phyloP scores from a whole-genome alignment of 2,329 filamentous ascomycete genomes.

The Peltaster fructicola region DNA sequence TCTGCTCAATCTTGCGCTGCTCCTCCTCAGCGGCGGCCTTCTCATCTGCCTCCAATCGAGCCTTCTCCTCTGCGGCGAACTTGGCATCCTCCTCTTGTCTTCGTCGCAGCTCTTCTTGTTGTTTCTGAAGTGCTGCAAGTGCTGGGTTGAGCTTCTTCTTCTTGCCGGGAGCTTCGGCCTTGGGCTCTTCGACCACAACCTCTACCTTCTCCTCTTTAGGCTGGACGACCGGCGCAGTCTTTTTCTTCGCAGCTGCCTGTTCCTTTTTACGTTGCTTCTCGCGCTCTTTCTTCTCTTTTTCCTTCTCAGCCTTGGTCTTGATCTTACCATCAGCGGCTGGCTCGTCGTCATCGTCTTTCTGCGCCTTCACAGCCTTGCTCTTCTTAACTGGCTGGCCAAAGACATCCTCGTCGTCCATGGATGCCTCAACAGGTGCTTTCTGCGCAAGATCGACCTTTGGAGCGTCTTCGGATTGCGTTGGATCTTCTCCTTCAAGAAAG shows the following conservation, averaged over 20 bases:
- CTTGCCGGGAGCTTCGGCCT: constrained; percentile 40
- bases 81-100: constrained; percentile 46
- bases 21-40: constrained; percentile 47
- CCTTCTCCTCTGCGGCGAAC: constrained; percentile 44
- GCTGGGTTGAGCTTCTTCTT: constrained; percentile 76
- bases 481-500: constrained; percentile 50
- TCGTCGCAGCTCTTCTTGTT: constrained; percentile 59
- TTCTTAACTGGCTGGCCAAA: constrained; percentile 64
- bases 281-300: constrained; percentile 91
- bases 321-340: constrained; percentile 31
- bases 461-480: constrained; percentile 25
- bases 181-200: constrained; percentile 28
- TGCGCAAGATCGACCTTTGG: constrained; percentile 28
- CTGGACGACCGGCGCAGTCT: constrained; percentile 32
- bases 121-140: constrained; percentile 56
- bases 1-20: constrained; percentile 54
- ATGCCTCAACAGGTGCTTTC: constrained; percentile 68
- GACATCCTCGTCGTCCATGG: constrained; percentile 50
- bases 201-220: constrained; percentile 14
- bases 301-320: constrained; percentile 96
- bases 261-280: constrained; percentile 99
- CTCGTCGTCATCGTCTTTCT: constrained; percentile 24
- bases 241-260: constrained; percentile 78
- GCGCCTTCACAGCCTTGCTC: constrained; percentile 37
- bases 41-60: constrained; percentile 48